Percentiles rank a stretch among this genome's conserved stretches.
Evolutionary conservation across 805 yeast genomes (phyloP).

Genomic region (Cyberlindnera sargentensis): DNA sequence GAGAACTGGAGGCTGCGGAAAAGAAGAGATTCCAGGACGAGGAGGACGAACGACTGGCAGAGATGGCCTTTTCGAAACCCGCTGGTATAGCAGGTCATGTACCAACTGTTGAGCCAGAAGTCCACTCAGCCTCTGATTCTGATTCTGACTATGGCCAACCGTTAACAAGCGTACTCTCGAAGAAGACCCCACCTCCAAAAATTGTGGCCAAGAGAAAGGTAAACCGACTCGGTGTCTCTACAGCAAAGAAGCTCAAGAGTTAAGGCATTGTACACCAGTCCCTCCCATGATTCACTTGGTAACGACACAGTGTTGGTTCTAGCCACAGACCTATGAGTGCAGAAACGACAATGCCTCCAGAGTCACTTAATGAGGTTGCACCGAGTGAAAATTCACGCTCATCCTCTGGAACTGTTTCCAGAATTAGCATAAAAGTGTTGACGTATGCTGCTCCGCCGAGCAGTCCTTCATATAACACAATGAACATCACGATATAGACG

Average conservation of each 20-base stretch:
- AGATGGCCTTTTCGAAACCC: slow-evolving; percentile 10
- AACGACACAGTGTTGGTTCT: slow-evolving; percentile 65
- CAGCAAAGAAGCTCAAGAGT: slow-evolving; percentile 6
- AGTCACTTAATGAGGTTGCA: slow-evolving; percentile 76
- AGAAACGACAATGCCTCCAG: slow-evolving; percentile 78
- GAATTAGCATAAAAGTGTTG: slow-evolving; percentile 75
- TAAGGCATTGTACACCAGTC: slow-evolving; percentile 61
- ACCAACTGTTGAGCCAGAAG: background rate
- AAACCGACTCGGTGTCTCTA: slow-evolving; percentile 13
- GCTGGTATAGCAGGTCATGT: background rate
- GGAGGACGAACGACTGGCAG: slow-evolving; percentile 19
- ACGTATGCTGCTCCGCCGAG: slow-evolving; percentile 89
- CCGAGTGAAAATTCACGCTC: slow-evolving; percentile 79
- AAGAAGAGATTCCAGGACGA: slow-evolving; percentile 7
- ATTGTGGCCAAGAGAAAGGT: slow-evolving; percentile 12
- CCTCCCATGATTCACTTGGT: slow-evolving; percentile 65
- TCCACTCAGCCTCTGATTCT: background rate
- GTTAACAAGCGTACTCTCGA: background rate
- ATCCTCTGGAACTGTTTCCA: slow-evolving; percentile 43
- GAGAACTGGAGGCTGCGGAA: background rate
- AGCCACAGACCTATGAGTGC: slow-evolving; percentile 69
- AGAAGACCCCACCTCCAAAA: slow-evolving; percentile 6
- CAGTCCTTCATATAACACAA: slow-evolving; percentile 82
- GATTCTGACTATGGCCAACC: slow-evolving; percentile 18
- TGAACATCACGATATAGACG: slow-evolving; percentile 52